Evolutionary conservation across 2,329 filamentous ascomycete genomes (phyloP).

Genomic region (Cladobotryum mycophilum): DNA sequence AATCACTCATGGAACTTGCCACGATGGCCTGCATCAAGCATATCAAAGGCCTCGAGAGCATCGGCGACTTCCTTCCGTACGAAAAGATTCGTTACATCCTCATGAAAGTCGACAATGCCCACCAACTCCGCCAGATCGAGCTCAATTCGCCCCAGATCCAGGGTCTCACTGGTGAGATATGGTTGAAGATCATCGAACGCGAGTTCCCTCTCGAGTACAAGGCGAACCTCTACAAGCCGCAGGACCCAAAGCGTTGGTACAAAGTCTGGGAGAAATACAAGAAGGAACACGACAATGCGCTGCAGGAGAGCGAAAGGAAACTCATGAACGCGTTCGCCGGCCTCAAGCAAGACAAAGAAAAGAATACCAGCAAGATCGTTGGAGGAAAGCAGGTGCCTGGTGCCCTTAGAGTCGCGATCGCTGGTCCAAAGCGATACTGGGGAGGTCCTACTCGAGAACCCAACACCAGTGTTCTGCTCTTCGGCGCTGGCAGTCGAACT

Average conservation of each 20-base stretch:
- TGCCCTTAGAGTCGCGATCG: slow-evolving; percentile 26
- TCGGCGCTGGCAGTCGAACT: slow-evolving; percentile 43
- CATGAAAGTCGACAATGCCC: slow-evolving; percentile 61
- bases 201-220: slow-evolving; percentile 64
- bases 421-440: slow-evolving; percentile 18
- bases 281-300: slow-evolving; percentile 49
- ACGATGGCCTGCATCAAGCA: slow-evolving; percentile 47
- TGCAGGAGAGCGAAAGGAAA: slow-evolving; percentile 53
- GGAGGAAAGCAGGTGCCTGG: slow-evolving; percentile 42
- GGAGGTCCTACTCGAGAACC: slow-evolving; percentile 20
- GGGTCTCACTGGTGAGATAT: slow-evolving; percentile 64
- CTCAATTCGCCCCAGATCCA: slow-evolving; percentile 68
- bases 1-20: slow-evolving; percentile 47
- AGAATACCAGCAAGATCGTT: slow-evolving; percentile 53
- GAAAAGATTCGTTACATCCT: slow-evolving; percentile 59
- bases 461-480: slow-evolving; percentile 32
- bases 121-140: slow-evolving; percentile 71
- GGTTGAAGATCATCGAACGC: slow-evolving; percentile 70
- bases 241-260: slow-evolving; percentile 66
- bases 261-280: slow-evolving; percentile 68
- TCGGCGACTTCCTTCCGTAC: slow-evolving; percentile 63
- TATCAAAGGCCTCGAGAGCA: slow-evolving; percentile 53
- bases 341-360: slow-evolving; percentile 51
- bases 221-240: slow-evolving; percentile 57
- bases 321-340: slow-evolving; percentile 52